A percentile compares a stretch with the other conserved stretches of the same genome.
Conservation (phyloP, 75 land plant genomes). For the Chamaecyparis obtusa region DNA sequence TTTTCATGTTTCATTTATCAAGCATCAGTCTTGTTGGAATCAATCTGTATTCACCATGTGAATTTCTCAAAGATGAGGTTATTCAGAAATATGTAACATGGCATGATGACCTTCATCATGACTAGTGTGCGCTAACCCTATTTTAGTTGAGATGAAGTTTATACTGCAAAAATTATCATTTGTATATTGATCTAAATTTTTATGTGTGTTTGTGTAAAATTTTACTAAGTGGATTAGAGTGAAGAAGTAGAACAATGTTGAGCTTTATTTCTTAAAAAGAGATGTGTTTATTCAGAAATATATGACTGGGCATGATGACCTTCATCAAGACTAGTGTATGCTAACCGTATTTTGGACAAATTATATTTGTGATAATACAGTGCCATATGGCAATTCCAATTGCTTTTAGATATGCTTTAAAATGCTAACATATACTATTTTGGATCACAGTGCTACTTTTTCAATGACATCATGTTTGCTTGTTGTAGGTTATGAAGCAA, state of each 20-base stretch:
- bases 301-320: neutral
- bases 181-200: too few relatives aligned
- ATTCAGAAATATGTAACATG: neutral
- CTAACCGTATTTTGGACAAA: neutral
- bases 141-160: too few relatives aligned
- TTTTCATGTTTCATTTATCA: neutral
- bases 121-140: too few relatives aligned
- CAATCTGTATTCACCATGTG: neutral
- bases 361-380: neutral
- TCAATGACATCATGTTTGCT: neutral
- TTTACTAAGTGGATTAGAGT: too few relatives aligned
- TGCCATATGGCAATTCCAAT: neutral
- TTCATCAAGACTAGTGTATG: neutral
- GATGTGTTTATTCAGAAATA: neutral
- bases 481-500: conserved; percentile 82
- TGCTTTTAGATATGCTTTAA: neutral
- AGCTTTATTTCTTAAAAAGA: too few relatives aligned
- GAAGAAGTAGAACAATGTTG: too few relatives aligned
- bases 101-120: too few relatives aligned
- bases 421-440: neutral
- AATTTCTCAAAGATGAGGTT: neutral
- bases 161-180: too few relatives aligned
- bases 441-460: neutral
- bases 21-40: neutral
- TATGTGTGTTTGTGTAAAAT: too few relatives aligned